phyloP scores from a whole-genome alignment of 495 filamentous ascomycete species.

The Neurospora sp. region DNA sequence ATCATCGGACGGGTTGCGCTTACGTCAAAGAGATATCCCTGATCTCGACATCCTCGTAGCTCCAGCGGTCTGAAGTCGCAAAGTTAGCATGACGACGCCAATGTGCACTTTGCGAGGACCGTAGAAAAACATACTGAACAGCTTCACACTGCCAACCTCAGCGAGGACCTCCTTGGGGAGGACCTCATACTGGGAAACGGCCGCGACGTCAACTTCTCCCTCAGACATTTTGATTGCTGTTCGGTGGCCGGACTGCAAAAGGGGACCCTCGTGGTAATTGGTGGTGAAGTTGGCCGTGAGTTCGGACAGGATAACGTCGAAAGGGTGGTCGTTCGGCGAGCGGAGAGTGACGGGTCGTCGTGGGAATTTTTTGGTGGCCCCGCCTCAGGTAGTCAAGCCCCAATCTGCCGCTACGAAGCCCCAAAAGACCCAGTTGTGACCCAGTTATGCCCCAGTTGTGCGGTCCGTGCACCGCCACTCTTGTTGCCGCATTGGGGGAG shows the following conservation, averaged over 20 bases:
- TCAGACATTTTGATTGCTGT: conserved; percentile 74
- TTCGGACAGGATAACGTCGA: neutral
- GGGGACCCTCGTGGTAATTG: neutral
- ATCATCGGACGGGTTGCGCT: conserved; percentile 28
- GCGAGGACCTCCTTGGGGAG: conserved; percentile 90
- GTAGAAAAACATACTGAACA: conserved; percentile 58
- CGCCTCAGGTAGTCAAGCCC: conserved; percentile 17
- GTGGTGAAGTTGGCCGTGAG: conserved; percentile 1
- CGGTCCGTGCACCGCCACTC: neutral
- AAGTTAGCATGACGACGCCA: conserved; percentile 18
- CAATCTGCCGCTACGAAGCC: conserved; percentile 9
- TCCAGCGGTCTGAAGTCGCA: conserved; percentile 37
- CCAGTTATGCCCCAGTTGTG: neutral
- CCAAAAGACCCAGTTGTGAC: conserved; percentile 14
- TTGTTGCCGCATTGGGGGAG: conserved; percentile 2
- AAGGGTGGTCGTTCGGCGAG: neutral
- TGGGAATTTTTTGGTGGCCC: conserved; percentile 31
- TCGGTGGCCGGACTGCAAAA: neutral
- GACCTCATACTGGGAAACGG: conserved; percentile 58
- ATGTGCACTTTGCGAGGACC: conserved; percentile 20
- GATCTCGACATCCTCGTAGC: conserved; percentile 99
- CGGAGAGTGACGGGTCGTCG: neutral
- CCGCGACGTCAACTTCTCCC: conserved; percentile 89
- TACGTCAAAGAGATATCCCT: conserved; percentile 99
- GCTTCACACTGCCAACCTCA: conserved; percentile 89